These are phyloP conservation scores for Rhodotorula sp. DNA, from an alignment of 1,284 basidiomycete genomes.

Conservation along the genomic window DNA sequence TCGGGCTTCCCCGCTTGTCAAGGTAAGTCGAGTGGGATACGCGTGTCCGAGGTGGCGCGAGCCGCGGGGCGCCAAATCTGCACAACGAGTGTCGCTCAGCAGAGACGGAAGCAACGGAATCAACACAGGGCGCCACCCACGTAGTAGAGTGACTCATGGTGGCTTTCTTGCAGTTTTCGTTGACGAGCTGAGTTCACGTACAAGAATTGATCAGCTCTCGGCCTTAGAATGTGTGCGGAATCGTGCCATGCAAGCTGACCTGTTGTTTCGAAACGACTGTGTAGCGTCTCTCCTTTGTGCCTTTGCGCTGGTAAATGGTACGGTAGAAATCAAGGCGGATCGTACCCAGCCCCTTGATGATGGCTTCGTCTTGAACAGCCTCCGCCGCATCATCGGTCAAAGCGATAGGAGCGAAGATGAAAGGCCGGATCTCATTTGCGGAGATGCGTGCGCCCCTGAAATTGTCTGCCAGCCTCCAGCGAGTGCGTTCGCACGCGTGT, in stretches of 20 bases:
- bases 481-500: too few relatives aligned
- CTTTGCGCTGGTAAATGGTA: background rate
- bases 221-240: too few relatives aligned
- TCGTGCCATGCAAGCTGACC: background rate
- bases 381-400: conserved; percentile 28
- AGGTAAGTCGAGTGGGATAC: background rate
- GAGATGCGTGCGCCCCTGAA: conserved; percentile 5
- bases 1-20: conserved; percentile 4
- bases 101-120: background rate
- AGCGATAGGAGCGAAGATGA: conserved; percentile 20
- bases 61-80: conserved; percentile 2
- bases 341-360: conserved; percentile 26
- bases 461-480: background rate
- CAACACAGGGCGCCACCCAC: background rate
- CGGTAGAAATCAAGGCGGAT: conserved; percentile 6
- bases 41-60: too few relatives aligned
- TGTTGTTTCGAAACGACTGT: background rate
- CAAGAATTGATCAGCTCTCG: background rate
- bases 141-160: background rate
- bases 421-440: background rate
- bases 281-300: fast-evolving
- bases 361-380: conserved; percentile 13
- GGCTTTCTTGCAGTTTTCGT: conserved; percentile 33
- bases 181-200: conserved; percentile 2
- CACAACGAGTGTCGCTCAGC: background rate